Evolutionary conservation across 805 yeast species (phyloP).

Genomic region (Candida adriatica): DNA sequence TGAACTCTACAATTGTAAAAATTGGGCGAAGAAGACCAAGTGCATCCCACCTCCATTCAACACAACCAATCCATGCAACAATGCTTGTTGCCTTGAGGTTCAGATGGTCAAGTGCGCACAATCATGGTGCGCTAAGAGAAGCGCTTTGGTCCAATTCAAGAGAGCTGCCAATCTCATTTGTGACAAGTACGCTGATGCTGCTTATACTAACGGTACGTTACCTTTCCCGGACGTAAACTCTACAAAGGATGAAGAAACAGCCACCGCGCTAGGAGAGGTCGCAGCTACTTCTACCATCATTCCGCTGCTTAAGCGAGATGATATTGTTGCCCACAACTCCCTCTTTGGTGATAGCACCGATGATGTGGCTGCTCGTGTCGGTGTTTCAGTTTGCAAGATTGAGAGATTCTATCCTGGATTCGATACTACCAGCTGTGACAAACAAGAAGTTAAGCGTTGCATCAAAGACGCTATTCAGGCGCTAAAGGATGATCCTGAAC

Average conservation of each 20-base stretch:
- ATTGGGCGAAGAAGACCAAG: slow-evolving; percentile 12
- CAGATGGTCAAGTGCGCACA: slow-evolving; percentile 21
- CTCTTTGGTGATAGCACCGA: slow-evolving; percentile 19
- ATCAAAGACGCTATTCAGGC: slow-evolving; percentile 18
- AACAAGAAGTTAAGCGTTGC: slow-evolving; percentile 16
- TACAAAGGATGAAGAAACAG: not conserved
- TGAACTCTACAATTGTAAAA: slow-evolving; percentile 20
- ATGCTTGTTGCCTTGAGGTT: slow-evolving; percentile 22
- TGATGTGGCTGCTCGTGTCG: slow-evolving; percentile 19
- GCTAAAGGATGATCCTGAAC: slow-evolving; percentile 17
- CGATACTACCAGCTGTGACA: slow-evolving; percentile 17
- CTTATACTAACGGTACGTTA: slow-evolving; percentile 10
- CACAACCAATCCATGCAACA: slow-evolving; percentile 15
- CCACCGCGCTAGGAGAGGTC: not conserved
- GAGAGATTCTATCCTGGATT: slow-evolving; percentile 19
- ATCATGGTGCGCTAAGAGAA: slow-evolving; percentile 14
- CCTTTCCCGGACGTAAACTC: slow-evolving; percentile 8
- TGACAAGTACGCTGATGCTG: slow-evolving; percentile 20
- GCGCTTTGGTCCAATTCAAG: slow-evolving; percentile 13
- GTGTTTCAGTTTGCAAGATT: slow-evolving; percentile 15
- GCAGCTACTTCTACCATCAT: not conserved
- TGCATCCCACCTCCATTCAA: slow-evolving; percentile 10
- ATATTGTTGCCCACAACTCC: not conserved
- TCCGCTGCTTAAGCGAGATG: not conserved
- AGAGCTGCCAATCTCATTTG: slow-evolving; percentile 18